Conservation (phyloP, 2,329 filamentous ascomycete species). For the Penicillium sclerotigenum region DNA sequence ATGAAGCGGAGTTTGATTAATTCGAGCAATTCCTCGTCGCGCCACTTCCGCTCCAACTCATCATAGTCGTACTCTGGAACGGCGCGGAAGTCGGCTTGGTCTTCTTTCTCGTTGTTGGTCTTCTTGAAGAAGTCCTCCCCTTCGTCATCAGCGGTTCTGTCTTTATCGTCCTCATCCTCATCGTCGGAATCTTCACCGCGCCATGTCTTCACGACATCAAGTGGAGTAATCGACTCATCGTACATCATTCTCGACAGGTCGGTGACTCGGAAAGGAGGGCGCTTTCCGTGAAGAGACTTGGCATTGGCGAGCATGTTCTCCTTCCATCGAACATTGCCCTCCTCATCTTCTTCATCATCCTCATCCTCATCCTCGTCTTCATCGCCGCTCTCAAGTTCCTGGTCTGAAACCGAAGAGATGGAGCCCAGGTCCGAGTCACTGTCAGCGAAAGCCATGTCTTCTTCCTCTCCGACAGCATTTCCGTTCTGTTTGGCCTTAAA, state of each 20-base stretch:
- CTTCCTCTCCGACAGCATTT: conserved; percentile 55
- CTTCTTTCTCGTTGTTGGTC: conserved; percentile 49
- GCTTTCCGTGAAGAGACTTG: conserved; percentile 65
- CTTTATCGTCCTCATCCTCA: conserved; percentile 54
- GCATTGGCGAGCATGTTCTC: conserved; percentile 77
- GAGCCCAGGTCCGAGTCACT: conserved; percentile 96
- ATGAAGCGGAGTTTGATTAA: conserved; percentile 72
- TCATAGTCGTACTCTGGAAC: conserved; percentile 79
- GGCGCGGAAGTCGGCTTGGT: conserved; percentile 66
- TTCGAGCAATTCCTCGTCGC: conserved; percentile 72
- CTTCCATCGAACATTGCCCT: conserved; percentile 86
- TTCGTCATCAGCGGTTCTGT: conserved; percentile 58
- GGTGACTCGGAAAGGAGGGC: conserved; percentile 69
- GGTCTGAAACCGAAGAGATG: conserved; percentile 63
- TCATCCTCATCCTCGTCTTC: conserved; percentile 48
- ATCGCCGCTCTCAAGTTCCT: conserved; percentile 50
- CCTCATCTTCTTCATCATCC: conserved; percentile 54
- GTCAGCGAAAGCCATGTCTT: conserved; percentile 86
- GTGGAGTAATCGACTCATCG: conserved; percentile 71
- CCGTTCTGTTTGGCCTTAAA: conserved; percentile 50
- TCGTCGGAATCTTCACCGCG: conserved; percentile 62
- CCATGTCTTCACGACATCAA: conserved; percentile 77
- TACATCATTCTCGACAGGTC: conserved; percentile 89
- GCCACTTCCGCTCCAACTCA: conserved; percentile 81
- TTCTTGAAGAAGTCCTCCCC: conserved; percentile 65